Evolutionary conservation across 352 stramenopile species (phyloP).

Genomic region (Pythium aquatile): DNA sequence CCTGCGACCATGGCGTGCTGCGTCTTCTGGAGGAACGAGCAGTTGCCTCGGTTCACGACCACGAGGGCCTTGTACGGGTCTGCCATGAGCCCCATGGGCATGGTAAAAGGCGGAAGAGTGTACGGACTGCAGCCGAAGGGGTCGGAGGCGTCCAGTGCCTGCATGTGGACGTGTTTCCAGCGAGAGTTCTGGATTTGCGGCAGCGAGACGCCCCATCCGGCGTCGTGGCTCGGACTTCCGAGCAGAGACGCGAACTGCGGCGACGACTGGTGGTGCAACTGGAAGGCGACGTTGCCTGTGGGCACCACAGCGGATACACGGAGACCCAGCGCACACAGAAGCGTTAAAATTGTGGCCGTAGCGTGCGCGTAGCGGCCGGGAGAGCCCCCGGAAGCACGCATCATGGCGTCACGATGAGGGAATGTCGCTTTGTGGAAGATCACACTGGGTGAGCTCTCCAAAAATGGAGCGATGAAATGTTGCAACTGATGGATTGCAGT

Average conservation of each 20-base stretch:
- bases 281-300: conserved; percentile 41
- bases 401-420: neutral
- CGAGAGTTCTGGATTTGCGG: conserved; percentile 46
- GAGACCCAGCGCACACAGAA: neutral
- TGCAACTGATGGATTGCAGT: conserved; percentile 1
- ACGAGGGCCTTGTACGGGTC: conserved; percentile 37
- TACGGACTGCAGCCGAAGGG: conserved; percentile 46
- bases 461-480: conserved; percentile 3
- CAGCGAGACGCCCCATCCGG: conserved; percentile 58
- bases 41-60: conserved; percentile 73
- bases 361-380: neutral
- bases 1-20: conserved; percentile 48
- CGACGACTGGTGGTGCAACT: conserved; percentile 30
- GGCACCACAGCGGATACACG: conserved; percentile 36
- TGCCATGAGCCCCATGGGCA: conserved; percentile 1
- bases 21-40: conserved; percentile 71
- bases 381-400: neutral
- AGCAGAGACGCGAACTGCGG: conserved; percentile 49
- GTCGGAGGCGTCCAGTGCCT: conserved; percentile 27
- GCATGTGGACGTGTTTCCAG: conserved; percentile 50
- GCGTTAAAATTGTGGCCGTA: neutral
- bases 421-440: neutral
- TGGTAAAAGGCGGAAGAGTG: conserved; percentile 15
- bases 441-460: neutral
- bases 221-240: conserved; percentile 45